Conservation (phyloP, 1,139 yeast species). For the Dujonia santamariae region DNA sequence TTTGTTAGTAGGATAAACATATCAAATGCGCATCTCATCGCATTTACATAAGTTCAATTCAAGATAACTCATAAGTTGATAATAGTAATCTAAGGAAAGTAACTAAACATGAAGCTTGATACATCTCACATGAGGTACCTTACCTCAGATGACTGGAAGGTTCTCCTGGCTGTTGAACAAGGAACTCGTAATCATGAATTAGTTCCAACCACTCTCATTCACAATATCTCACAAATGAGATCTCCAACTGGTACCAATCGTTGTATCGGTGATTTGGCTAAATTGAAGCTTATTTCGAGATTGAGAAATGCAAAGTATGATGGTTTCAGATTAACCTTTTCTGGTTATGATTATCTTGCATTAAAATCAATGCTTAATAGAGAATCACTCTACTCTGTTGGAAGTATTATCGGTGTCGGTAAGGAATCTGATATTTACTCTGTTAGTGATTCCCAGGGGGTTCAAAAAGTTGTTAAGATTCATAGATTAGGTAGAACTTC, state of each 20-base stretch:
- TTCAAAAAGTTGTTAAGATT: constrained; percentile 72
- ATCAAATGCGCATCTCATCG: too few species aligned
- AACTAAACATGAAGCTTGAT: constrained; percentile 87
- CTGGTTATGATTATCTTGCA: constrained; percentile 90
- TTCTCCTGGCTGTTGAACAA: constrained; percentile 82
- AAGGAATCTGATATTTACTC: constrained; percentile 94
- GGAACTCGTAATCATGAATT: constrained; percentile 94
- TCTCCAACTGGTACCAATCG: constrained; percentile 75
- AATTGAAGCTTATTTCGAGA: constrained; percentile 71
- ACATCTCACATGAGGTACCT: constrained; percentile 91
- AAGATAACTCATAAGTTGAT: too few species aligned
- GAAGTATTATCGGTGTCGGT: constrained; percentile 92
- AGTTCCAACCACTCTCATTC: constrained; percentile 85
- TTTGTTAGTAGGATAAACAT: too few species aligned
- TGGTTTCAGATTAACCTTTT: constrained; percentile 85
- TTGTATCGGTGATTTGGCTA: constrained; percentile 83
- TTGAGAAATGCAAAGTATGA: constrained; percentile 87
- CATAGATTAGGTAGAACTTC: constrained; percentile 94
- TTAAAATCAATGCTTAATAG: constrained; percentile 76
- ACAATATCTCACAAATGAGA: constrained; percentile 73
- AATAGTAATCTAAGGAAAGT: too few species aligned
- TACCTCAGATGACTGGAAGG: constrained; percentile 86
- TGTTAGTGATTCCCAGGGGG: constrained; percentile 69
- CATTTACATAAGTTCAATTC: too few species aligned
- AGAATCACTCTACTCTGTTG: constrained; percentile 73